Base-by-base conservation (phyloP, 805 yeast genomes). In the Candida boleticola region DNA sequence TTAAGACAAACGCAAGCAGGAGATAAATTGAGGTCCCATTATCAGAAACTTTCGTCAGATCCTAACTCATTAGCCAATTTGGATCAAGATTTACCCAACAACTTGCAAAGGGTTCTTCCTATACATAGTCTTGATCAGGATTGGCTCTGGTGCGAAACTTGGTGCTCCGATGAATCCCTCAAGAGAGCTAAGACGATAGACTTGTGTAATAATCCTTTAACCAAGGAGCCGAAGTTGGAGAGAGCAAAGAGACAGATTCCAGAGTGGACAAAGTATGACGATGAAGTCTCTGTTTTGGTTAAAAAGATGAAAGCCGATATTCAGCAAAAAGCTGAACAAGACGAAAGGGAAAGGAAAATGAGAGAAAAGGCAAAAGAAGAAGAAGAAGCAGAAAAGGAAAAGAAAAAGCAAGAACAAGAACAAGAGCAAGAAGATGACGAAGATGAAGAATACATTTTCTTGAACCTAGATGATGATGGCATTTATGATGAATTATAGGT, bases 61-160 rank as follows among this genome's bases (percentile, higher is more conserved):
- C 85, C 93, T 1, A 71, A 65, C 18, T 89, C 97, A 0, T 67
- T 93, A 43, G 75, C 88, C 9, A 89, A 88, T 54, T 72, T 90
- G 45, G 98, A 89, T 57, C 97, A 92, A 58, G 98, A 93, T 58
- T 73, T 92, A 46, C 89, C 97, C n/a, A 93, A 92, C 61, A 86
- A 87, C 55, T 51, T 90, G 51, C 98, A 93, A 61, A 53, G 69
- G 18, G 60, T 63, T 22, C 61, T 92, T 23, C 83, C 82, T 38
- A 89, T 89, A 16, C 76, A 69, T 53, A 82, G 93, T 6, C 66
- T 88, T 34, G 86, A 89, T 3, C 83, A 83, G 50, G 90, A 86
- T 35, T 88, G 95, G 95, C 66, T 87, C 29, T 89, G 96, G 96
- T 89, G 95, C 63, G 96, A 88, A 55, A 88, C 96, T 0, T 88